These are phyloP conservation scores for Monilinia fructicola DNA, from an alignment of 2,329 filamentous ascomycete species.

Conservation along the genomic window DNA sequence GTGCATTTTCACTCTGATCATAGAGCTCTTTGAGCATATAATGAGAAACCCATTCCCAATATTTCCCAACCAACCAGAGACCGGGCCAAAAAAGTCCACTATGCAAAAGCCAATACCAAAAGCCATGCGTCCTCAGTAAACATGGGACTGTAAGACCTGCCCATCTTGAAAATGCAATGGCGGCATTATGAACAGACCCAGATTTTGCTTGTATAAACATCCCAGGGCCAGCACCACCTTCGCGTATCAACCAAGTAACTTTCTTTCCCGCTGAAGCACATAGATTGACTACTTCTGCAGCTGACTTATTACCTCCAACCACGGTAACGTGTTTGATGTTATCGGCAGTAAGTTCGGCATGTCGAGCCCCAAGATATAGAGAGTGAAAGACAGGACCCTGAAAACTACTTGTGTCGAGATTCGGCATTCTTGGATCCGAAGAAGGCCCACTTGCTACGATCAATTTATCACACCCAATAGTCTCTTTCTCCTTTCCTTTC, in stretches of 20 bases:
- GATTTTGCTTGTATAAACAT: constrained; percentile 23
- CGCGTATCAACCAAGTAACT: constrained; percentile 30
- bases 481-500: constrained; percentile 7
- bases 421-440: constrained; percentile 26
- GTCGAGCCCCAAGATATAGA: constrained; percentile 22
- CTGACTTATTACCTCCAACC: constrained; percentile 30
- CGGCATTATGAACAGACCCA: constrained; percentile 20
- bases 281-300: constrained; percentile 26
- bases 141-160: constrained; percentile 16
- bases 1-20: constrained; percentile 19
- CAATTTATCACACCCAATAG: constrained; percentile 18
- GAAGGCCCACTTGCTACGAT: constrained; percentile 27
- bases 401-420: constrained; percentile 23
- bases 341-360: constrained; percentile 20
- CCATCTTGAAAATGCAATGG: constrained; percentile 21
- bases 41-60: constrained; percentile 21
- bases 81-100: constrained; percentile 25
- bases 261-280: constrained; percentile 26
- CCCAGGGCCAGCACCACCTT: constrained; percentile 26
- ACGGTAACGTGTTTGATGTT: constrained; percentile 26
- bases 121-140: constrained; percentile 22
- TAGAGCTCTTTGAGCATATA: constrained; percentile 22
- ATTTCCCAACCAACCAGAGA: constrained; percentile 19
- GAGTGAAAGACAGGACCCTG: constrained; percentile 25
- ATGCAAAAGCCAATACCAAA: constrained; percentile 27